A percentile compares a stretch with the other conserved stretches of the same genome.
Evolutionary conservation across 2,329 filamentous ascomycete genomes (phyloP).

Genomic region (Talaromyces islandicus): DNA sequence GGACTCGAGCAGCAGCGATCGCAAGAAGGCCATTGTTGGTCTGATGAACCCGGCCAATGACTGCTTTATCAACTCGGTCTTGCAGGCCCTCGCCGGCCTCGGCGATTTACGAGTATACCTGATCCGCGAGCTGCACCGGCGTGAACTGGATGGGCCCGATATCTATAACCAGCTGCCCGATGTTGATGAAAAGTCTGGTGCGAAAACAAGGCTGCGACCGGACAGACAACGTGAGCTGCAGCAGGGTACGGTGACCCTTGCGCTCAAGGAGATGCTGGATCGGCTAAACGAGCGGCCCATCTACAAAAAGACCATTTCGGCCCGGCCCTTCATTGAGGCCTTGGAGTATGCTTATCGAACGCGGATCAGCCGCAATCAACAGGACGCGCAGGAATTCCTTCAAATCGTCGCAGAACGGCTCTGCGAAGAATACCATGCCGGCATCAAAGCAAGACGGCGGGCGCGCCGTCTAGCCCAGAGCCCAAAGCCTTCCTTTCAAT

Average conservation of each 20-base stretch:
- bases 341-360: slow-evolving; percentile 84
- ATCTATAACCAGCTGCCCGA: slow-evolving; percentile 63
- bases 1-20: slow-evolving; percentile 51
- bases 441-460: slow-evolving; percentile 60
- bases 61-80: slow-evolving; percentile 92
- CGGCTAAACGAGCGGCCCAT: slow-evolving; percentile 88
- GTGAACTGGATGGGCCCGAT: slow-evolving; percentile 69
- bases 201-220: slow-evolving; percentile 22
- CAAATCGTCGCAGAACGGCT: slow-evolving; percentile 89
- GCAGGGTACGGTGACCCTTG: slow-evolving; percentile 73
- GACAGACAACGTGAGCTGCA: slow-evolving; percentile 59
- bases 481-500: background rate
- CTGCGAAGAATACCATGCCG: slow-evolving; percentile 90
- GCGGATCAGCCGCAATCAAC: slow-evolving; percentile 87
- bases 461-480: slow-evolving; percentile 18
- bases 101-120: slow-evolving; percentile 85
- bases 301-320: slow-evolving; percentile 87
- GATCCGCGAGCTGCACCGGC: slow-evolving; percentile 82
- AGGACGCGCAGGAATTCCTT: slow-evolving; percentile 95
- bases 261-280: slow-evolving; percentile 88
- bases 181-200: slow-evolving; percentile 30
- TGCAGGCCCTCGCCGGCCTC: slow-evolving; percentile 87
- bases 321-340: slow-evolving; percentile 73
- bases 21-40: slow-evolving; percentile 84
- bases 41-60: slow-evolving; percentile 89